Evolutionary conservation across 352 stramenopile genomes (phyloP).

Genomic region (Globisporangium sylvaticum): DNA sequence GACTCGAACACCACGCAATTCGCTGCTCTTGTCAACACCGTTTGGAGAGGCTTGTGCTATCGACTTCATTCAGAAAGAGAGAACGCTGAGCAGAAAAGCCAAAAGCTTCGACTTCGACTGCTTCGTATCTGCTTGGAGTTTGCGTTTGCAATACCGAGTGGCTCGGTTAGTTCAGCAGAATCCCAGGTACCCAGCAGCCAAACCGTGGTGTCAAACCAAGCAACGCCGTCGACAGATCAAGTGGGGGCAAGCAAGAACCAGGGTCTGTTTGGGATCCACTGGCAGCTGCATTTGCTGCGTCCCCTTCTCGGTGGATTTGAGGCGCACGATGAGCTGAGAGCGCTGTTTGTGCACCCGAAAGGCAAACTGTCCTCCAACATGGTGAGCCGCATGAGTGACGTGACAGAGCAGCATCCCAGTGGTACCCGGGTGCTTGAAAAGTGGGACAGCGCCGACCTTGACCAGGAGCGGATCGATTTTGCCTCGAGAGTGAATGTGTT

Average conservation of each 20-base stretch:
- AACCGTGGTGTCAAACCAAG: conserved; percentile 12
- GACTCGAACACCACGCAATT: conserved; percentile 2
- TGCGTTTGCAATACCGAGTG: conserved; percentile 33
- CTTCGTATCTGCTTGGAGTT: conserved; percentile 51
- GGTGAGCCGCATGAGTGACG: conserved; percentile 4
- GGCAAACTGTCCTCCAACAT: conserved; percentile 31
- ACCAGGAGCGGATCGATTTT: conserved; percentile 31
- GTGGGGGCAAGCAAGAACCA: background rate
- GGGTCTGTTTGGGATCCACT: conserved; percentile 33
- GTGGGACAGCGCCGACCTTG: conserved; percentile 19
- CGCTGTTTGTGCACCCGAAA: conserved; percentile 45
- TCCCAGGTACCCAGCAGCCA: conserved; percentile 14
- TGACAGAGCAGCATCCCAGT: conserved; percentile 16
- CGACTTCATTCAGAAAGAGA: conserved; percentile 24
- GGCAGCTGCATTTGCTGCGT: conserved; percentile 45
- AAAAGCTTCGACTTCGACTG: conserved; percentile 41
- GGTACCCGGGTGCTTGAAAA: conserved; percentile 20
- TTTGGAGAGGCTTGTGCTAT: conserved; percentile 42
- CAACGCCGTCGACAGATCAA: background rate
- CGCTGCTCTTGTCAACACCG: conserved; percentile 15
- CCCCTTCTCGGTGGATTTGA: conserved; percentile 23
- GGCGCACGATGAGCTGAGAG: conserved; percentile 21
- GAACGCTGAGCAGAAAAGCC: conserved; percentile 4
- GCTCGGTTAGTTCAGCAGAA: conserved; percentile 10
- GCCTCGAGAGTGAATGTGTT: conserved; percentile 27